Conservation (phyloP, 768 basidiomycete genomes). For the Russula vinacea region DNA sequence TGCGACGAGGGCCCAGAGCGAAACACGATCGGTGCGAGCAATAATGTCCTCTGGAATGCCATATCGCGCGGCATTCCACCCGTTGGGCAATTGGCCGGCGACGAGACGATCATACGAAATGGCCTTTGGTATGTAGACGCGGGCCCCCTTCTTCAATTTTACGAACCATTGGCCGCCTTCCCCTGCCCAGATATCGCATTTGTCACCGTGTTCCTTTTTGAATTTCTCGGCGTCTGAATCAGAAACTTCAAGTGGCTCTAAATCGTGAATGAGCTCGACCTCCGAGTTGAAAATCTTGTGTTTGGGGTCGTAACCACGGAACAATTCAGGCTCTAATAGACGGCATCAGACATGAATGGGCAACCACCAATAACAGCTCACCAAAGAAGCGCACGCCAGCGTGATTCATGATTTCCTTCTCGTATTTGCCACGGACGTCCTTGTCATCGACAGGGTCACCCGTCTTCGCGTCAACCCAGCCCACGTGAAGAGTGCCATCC, state of each 20-base stretch:
- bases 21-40: conserved; percentile 87
- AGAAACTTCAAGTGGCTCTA: conserved; percentile 92
- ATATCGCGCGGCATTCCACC: conserved; percentile 94
- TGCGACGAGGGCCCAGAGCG: conserved; percentile 93
- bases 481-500: conserved; percentile 88
- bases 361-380: conserved; percentile 35
- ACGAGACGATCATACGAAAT: conserved; percentile 93
- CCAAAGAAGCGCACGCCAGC: conserved; percentile 93
- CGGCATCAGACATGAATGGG: conserved; percentile 2
- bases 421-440: conserved; percentile 89
- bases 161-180: conserved; percentile 96
- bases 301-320: conserved; percentile 97
- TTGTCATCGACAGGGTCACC: conserved; percentile 96
- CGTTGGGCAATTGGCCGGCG: conserved; percentile 94
- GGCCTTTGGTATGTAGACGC: conserved; percentile 89
- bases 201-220: conserved; percentile 95
- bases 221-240: conserved; percentile 90
- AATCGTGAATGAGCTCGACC: conserved; percentile 91
- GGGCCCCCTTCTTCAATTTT: conserved; percentile 98
- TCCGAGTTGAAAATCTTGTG: conserved; percentile 98
- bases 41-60: conserved; percentile 97
- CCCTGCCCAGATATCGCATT: conserved; percentile 91
- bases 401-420: conserved; percentile 88
- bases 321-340: conserved; percentile 84
- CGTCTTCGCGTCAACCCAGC: conserved; percentile 96